Evolutionary conservation across 192 early-diverging fungal species (phyloP), one percentile per base, ranked within the genome.

Genomic region (Tieghemiomyces parasiticus): DNA sequence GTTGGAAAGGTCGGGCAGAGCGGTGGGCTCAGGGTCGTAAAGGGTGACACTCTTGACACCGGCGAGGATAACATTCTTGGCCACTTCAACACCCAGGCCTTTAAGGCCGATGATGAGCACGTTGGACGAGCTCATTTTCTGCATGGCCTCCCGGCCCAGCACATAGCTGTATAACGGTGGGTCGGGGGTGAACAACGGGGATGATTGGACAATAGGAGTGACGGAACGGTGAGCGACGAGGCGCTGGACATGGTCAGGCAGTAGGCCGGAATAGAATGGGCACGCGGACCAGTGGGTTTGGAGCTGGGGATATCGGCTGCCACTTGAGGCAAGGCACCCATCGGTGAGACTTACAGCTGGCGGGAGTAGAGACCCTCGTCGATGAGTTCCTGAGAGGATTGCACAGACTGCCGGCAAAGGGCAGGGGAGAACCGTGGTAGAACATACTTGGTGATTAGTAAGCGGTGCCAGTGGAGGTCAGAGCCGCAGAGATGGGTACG

Each of bases 1-100:
- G 1, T 87, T 84, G 20, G 94, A 90, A 61, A 99, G 76, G 71
- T 99, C 96, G 25, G 79, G 66, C 25, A 93, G 62, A 61, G 82
- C 68, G 29, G 83, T 83, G 28, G 80, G 74, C 50, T 74, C 79
- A 32, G 87, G 81, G 69, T 99, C 96, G 66, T 93, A 84, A 25
- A 99, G 71, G 10, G 92, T 93, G 24, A 99, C 96, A 65, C 92
- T 95, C 76, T 99, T 99, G 59, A 99, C 96, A 55, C 96, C 96
- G 35, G 96, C 96, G 35, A 99, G 83, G 60, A 97, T 80, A 28
- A 99, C 83, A 69, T 99, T 99, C 71, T 99, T 99, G 66, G 96
- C 96, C 58, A 97, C 93, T 76, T 99, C 96, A 35, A 93, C 86
- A 53, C 96, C 96, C 60, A 99, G 84, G 54, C 94, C 96, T 68